Base-by-base conservation (phyloP, 768 basidiomycete species). In the Pulveroboletus sp. region DNA sequence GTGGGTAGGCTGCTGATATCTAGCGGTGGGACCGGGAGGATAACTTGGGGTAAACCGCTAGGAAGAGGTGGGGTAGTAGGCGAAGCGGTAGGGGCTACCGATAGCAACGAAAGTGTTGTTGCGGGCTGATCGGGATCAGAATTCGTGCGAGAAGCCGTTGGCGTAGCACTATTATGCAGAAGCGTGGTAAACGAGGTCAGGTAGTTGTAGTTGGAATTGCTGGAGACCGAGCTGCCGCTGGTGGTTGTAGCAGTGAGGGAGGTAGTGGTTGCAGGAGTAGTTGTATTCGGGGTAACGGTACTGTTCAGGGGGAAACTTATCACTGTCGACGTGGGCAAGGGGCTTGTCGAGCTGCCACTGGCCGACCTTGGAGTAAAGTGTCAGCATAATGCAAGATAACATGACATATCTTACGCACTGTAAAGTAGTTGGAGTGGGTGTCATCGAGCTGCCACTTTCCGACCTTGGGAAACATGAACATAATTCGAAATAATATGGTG, bases 41-140 rank as follows among this genome's bases (percentile, higher is more conserved):
- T 88, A 50, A 75, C 69, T 13, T 56, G 66, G n/a, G 90, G 85
- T 11, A 89, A 68, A 44, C 75, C 75, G 0, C 73, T 66, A 0
- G 89, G 88, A 12, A 90, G 70, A 0, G 80, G 51, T 11, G 62
- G 54, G 3, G 51, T 43, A 1, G 66, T 46, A 6, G 71, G 66
- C 5, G 62, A 1, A 7, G 58, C 65, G 17, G 62, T 57, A 3
- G 70, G 58, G 13, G 58, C 40, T 1, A 41, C 45, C 10, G 59
- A 51, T 7, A 32, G 9, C 8, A 70, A 29, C 2, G 69, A 55
- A 23, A 60, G 2, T 10, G 71, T 68, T 2, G 75, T 65, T 5
- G 47, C 5, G 2, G 61, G 36, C 5, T 67, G 67, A 46, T 80
- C 78, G 17, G 78, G 74, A 54, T 75, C 51, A 16, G 68, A 67